Evolutionary conservation across 495 filamentous ascomycete genomes (phyloP).

Genomic region (Penicillium mononematosum): DNA sequence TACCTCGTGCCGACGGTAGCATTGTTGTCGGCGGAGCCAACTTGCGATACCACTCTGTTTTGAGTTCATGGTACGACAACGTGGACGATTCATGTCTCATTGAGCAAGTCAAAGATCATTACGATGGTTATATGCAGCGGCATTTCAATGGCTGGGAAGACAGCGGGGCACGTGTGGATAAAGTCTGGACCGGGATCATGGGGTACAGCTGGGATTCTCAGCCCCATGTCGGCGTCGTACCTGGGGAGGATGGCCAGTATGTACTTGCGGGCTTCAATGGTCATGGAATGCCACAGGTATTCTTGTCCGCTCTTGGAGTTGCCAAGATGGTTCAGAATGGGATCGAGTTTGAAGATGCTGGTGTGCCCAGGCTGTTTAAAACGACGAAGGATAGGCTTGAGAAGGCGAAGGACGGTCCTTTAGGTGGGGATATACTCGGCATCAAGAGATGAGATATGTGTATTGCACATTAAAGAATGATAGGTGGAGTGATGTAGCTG

Average conservation of each 20-base stretch:
- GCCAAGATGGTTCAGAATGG: conserved; percentile 44
- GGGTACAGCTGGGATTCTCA: conserved; percentile 44
- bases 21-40: conserved; percentile 66
- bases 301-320: conserved; percentile 45
- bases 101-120: conserved; percentile 58
- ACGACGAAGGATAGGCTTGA: conserved; percentile 13
- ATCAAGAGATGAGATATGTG: background rate
- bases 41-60: conserved; percentile 47
- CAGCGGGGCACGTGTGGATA: conserved; percentile 36
- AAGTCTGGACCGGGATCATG: conserved; percentile 53
- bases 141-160: conserved; percentile 46
- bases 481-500: background rate
- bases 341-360: conserved; percentile 35
- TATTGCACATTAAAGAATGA: background rate
- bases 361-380: conserved; percentile 39
- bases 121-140: conserved; percentile 52
- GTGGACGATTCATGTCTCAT: conserved; percentile 53
- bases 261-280: conserved; percentile 56
- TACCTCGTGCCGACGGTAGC: conserved; percentile 64
- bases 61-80: conserved; percentile 57
- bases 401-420: background rate
- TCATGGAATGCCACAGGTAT: conserved; percentile 53
- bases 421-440: background rate
- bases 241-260: conserved; percentile 40
- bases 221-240: conserved; percentile 51